Conservation (phyloP, 2,329 filamentous ascomycete genomes). For the Cercospora berteroae region DNA sequence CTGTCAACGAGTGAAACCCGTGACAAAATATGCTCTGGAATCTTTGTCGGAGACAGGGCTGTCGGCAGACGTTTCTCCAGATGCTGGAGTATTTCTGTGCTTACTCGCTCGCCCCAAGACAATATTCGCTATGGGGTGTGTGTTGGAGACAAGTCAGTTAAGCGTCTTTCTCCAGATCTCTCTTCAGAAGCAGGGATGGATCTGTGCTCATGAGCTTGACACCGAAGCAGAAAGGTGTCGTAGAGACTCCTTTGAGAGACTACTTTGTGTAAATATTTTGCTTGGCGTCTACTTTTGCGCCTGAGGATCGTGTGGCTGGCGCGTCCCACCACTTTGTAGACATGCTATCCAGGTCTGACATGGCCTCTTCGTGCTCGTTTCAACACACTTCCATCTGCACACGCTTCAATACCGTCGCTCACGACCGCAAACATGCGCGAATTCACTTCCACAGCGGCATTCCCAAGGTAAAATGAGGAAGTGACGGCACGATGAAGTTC, state of each 20-base stretch:
- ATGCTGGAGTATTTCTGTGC: no score
- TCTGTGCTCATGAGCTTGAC: neutral
- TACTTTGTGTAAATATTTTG: no score
- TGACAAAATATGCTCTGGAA: neutral
- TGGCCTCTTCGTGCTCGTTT: neutral
- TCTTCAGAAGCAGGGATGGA: no score
- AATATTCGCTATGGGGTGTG: no score
- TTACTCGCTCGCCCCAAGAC: no score
- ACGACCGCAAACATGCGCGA: neutral
- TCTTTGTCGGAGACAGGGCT: neutral
- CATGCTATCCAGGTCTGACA: constrained; percentile 10
- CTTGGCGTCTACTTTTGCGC: neutral
- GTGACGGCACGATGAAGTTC: neutral
- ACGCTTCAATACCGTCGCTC: neutral
- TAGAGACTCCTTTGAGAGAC: no score
- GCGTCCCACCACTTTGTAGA: constrained; percentile 11
- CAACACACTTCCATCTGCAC: neutral
- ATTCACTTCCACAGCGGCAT: neutral
- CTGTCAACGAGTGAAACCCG: neutral
- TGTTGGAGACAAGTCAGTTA: no score
- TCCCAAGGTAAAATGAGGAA: neutral
- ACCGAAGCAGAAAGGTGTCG: no score
- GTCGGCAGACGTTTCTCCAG: no score
- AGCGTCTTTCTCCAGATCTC: no score
- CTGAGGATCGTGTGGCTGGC: neutral